Evolutionary conservation across 805 yeast species (phyloP).

Genomic region (Pichia rugopelliculosa): DNA sequence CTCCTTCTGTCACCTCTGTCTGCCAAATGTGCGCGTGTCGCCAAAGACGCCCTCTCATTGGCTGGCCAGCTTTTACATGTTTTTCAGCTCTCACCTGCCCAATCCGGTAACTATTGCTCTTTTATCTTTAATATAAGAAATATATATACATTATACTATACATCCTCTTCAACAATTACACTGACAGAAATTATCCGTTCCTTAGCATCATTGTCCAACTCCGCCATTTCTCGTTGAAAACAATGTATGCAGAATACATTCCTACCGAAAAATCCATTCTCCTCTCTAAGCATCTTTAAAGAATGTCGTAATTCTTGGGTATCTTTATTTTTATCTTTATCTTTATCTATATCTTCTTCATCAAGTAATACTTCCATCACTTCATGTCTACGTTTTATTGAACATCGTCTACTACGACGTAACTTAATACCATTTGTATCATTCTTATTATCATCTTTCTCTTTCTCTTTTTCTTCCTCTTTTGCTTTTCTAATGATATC

Average conservation of each 20-base stretch:
- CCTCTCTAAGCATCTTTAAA: constrained; percentile 17
- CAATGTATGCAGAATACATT: constrained; percentile 22
- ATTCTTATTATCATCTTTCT: constrained; percentile 12
- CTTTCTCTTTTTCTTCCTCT: constrained; percentile 3
- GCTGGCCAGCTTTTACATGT: background rate
- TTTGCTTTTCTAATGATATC: background rate
- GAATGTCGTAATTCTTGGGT: constrained; percentile 10
- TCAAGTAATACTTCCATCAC: constrained; percentile 3
- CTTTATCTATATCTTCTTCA: background rate
- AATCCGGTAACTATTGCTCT: background rate
- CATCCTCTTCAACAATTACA: constrained; percentile 1
- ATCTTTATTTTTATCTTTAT: constrained; percentile 1
- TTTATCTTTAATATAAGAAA: too few species aligned
- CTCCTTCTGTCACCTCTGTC: background rate
- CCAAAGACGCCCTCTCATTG: background rate
- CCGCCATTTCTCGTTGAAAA: constrained; percentile 12
- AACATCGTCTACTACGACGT: background rate
- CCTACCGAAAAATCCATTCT: constrained; percentile 22
- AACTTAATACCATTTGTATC: constrained; percentile 17
- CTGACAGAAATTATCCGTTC: background rate
- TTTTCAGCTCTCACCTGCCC: background rate
- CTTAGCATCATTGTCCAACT: background rate
- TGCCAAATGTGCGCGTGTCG: background rate
- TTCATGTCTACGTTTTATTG: background rate
- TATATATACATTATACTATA: too few species aligned